phyloP scores from a whole-genome alignment of 2,329 filamentous ascomycete species.

The Colletotrichum falcatum region DNA sequence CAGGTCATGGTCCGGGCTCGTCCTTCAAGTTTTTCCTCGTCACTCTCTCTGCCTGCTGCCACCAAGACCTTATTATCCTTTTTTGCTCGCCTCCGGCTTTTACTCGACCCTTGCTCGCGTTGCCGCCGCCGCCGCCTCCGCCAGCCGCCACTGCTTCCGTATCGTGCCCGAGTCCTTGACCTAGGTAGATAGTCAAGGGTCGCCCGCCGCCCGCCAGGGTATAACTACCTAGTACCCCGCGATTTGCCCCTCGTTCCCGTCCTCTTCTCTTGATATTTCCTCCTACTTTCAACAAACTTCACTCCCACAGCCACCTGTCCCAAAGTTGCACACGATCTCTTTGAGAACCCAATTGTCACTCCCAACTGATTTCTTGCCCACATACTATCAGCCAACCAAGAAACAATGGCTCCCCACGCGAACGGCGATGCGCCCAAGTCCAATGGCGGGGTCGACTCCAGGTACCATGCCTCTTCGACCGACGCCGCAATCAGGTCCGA shows the following conservation, averaged over 20 bases:
- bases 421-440: conserved; percentile 52
- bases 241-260: conserved; percentile 41
- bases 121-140: conserved; percentile 4
- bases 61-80: not conserved
- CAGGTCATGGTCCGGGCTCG: conserved; percentile 34
- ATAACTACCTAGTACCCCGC: conserved; percentile 39
- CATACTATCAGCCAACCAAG: conserved; percentile 11
- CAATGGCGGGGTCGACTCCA: conserved; percentile 49
- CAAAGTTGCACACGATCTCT: conserved; percentile 29
- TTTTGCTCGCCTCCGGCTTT: conserved; percentile 30
- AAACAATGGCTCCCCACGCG: conserved; percentile 71
- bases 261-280: conserved; percentile 23
- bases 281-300: conserved; percentile 22
- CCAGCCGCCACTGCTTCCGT: conserved; percentile 32
- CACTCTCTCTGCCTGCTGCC: not conserved
- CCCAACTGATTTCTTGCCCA: conserved; percentile 6
- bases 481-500: conserved; percentile 83
- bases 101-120: conserved; percentile 20
- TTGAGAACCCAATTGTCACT: conserved; percentile 34
- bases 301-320: conserved; percentile 35
- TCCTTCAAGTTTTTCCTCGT: conserved; percentile 5
- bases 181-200: conserved; percentile 23
- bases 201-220: conserved; percentile 21
- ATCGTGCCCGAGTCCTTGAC: conserved; percentile 15
- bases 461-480: conserved; percentile 82